phyloP scores from a whole-genome alignment of 1,284 basidiomycete species.

The Ceratobasidium sp. region DNA sequence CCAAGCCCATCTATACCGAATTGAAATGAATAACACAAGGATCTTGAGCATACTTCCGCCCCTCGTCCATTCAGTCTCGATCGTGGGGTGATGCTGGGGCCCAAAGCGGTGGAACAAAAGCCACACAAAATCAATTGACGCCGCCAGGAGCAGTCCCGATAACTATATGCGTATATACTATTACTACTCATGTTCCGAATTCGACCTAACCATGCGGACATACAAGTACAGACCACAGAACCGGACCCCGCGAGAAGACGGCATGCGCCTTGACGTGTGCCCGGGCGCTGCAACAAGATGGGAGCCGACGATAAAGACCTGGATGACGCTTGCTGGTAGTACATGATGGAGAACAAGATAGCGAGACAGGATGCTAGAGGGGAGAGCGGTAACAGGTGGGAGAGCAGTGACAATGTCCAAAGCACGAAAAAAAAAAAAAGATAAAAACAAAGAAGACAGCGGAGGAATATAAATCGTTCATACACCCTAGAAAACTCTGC shows the following conservation, averaged over 20 bases:
- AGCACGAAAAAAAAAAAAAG: conserved; percentile 2
- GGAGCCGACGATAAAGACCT: not conserved
- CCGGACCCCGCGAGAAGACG: no score
- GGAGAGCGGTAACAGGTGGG: not conserved
- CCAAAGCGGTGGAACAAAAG: not conserved
- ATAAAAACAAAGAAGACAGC: not conserved
- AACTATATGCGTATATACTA: not conserved
- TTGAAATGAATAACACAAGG: not conserved
- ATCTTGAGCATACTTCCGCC: not conserved
- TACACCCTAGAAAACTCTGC: not conserved
- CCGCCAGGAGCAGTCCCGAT: not conserved
- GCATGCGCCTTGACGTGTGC: not conserved
- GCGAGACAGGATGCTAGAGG: not conserved
- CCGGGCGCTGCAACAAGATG: not conserved
- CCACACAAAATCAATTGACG: not conserved
- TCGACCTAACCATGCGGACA: not conserved
- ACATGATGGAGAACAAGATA: conserved; percentile 5
- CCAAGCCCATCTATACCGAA: not conserved
- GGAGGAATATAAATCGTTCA: not conserved
- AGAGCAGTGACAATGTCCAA: not conserved
- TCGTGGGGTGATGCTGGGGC: not conserved
- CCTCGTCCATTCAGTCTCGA: not conserved
- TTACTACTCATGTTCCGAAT: not conserved
- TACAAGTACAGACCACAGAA: conserved; percentile 4
- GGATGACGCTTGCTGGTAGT: conserved; percentile 17